Evolutionary conservation across 768 basidiomycete species (phyloP).

Genomic region (Termitomyces sp.): DNA sequence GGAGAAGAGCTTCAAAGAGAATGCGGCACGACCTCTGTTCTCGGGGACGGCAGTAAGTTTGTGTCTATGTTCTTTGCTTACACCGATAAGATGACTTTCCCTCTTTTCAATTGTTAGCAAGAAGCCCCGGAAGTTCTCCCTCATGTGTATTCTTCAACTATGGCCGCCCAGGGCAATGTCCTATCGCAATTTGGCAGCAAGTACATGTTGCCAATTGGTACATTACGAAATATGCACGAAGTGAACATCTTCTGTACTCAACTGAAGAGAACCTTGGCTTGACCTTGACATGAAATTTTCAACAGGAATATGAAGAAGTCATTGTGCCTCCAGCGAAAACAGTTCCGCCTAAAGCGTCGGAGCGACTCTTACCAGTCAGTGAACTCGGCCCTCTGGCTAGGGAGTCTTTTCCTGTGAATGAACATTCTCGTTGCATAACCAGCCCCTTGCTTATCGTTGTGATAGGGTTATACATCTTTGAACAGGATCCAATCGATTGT

Average conservation of each 20-base stretch:
- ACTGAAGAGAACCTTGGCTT: neutral
- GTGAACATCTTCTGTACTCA: constrained; percentile 32
- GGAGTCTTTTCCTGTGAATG: constrained; percentile 79
- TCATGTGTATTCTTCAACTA: constrained; percentile 81
- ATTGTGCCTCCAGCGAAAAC: constrained; percentile 79
- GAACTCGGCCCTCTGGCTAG: constrained; percentile 75
- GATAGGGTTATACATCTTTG: constrained; percentile 77
- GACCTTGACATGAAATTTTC: neutral
- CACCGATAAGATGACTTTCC: neutral
- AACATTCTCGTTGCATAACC: neutral
- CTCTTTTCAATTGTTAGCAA: constrained; percentile 30
- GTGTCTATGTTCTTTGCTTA: neutral
- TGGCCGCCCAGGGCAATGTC: constrained; percentile 53
- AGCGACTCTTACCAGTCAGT: constrained; percentile 65
- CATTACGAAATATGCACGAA: constrained; percentile 60
- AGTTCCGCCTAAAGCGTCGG: constrained; percentile 67
- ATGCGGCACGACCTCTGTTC: constrained; percentile 66
- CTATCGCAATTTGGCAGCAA: constrained; percentile 73
- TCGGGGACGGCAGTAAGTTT: constrained; percentile 46
- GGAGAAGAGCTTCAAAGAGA: constrained; percentile 54
- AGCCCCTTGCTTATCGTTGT: neutral
- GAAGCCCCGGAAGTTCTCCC: constrained; percentile 65
- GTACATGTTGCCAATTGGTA: constrained; percentile 82
- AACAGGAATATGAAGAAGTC: constrained; percentile 85
- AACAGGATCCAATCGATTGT: constrained; percentile 97